Base-by-base conservation (phyloP, 768 basidiomycete species). In the Kwoniella botswanensis region DNA sequence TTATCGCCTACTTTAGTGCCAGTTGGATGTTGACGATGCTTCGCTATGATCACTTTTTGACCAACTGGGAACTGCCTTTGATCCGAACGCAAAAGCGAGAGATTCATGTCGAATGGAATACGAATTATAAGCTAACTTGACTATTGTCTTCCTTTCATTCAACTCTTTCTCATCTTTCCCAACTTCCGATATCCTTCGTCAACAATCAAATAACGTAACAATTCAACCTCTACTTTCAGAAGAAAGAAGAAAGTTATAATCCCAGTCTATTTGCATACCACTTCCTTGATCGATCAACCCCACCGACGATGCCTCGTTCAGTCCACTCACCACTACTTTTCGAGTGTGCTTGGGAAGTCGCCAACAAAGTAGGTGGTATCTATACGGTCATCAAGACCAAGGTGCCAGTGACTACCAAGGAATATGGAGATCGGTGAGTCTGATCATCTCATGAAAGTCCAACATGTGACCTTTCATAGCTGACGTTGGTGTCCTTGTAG, bases 311-410 rank as follows among this genome's bases (percentile, higher is more conserved):
- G 73, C 63, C 68, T 26, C 77, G 82, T 43, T 71, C 71, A 18
- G 77, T 82, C 61, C 89, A 89, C 80, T 88, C 90, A 75, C 89
- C 92, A 58, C 79, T 93, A 43, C 91, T 97, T 80, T 97, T 97
- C 81, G 94, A 97, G 82, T 93, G 91, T 83, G 94, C 94, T 43
- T 98, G 95, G 95, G 95, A 97, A 86, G 95, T 97, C 78, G 94
- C 92, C 43, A 97, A 98, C 89, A 98, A 97, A 85, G 95, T 98
- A 84, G 96, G 95, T 76, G 96, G 96, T 72, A 98, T 98, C 85
- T 98, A 98, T 88, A 98, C 96, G 74, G 96, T 99, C 86, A 97
- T 98, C 83, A 98, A 98, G 86, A 98, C 97, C 62, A 99, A 99
- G 83, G 94, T 97, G 67, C 97, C 97, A 65, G 93, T 99, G 85